These are phyloP conservation scores for Penicillium sp. DNA, from an alignment of 2,329 filamentous ascomycete genomes.

Conservation along the genomic window DNA sequence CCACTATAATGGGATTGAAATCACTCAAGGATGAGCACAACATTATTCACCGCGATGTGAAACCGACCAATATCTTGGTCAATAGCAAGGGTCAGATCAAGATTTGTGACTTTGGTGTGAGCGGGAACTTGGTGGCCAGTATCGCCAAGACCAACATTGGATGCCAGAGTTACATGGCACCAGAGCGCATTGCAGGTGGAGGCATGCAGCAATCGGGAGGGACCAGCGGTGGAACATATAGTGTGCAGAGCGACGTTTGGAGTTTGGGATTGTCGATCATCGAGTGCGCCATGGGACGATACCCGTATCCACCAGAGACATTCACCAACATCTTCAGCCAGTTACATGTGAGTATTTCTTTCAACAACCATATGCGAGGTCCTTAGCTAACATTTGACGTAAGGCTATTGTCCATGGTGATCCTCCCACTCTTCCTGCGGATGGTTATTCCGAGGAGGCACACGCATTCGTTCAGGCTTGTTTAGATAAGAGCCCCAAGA, in stretches of 20 bases:
- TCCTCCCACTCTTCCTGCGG: constrained; percentile 79
- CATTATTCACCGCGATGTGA: constrained; percentile 98
- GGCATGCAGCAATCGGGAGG: constrained; percentile 71
- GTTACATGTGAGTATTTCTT: constrained; percentile 71
- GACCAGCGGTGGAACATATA: constrained; percentile 81
- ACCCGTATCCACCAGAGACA: constrained; percentile 95
- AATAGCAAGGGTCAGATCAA: constrained; percentile 91
- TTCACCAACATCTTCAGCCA: constrained; percentile 99
- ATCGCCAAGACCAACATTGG: constrained; percentile 99
- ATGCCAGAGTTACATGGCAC: constrained; percentile 99
- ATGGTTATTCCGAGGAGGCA: constrained; percentile 75
- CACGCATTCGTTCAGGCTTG: constrained; percentile 86
- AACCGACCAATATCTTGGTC: constrained; percentile 96
- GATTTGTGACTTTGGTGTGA: constrained; percentile 98
- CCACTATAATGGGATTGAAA: constrained; percentile 88
- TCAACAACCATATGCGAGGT: background rate
- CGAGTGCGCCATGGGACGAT: constrained; percentile 90
- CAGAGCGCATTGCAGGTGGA: constrained; percentile 88
- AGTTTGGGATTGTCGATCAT: constrained; percentile 91
- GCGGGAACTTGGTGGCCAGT: constrained; percentile 92
- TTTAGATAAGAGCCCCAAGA: constrained; percentile 86
- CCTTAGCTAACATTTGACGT: constrained; percentile 12
- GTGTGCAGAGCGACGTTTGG: constrained; percentile 98
- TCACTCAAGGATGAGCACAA: constrained; percentile 96
- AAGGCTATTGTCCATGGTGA: constrained; percentile 97